Evolutionary conservation across 1,139 yeast species (phyloP).

Genomic region (Debaryomyces udenii): DNA sequence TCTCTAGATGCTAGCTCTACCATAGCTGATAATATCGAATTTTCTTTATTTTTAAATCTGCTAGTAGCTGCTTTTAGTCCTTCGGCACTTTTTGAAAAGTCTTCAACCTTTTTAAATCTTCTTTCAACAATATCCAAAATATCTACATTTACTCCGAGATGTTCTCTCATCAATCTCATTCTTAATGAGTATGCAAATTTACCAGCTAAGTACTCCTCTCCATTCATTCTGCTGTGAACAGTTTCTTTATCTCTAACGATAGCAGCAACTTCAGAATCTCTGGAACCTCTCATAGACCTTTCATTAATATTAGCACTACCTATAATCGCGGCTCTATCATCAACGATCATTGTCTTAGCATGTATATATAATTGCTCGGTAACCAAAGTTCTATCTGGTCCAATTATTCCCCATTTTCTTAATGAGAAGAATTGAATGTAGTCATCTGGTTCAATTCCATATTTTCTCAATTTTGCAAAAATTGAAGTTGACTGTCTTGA

Average conservation of each 20-base stretch:
- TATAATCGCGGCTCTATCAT: constrained; percentile 88
- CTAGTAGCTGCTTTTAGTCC: constrained; percentile 51
- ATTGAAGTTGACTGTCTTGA: constrained; percentile 91
- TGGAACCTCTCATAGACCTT: constrained; percentile 87
- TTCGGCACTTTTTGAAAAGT: constrained; percentile 48
- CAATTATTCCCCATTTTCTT: constrained; percentile 94
- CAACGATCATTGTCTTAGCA: constrained; percentile 91
- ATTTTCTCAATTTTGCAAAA: constrained; percentile 74
- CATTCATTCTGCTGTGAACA: constrained; percentile 77
- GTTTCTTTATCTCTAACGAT: constrained; percentile 81
- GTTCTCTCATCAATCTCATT: constrained; percentile 93
- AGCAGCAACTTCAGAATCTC: constrained; percentile 95
- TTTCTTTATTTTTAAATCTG: constrained; percentile 35
- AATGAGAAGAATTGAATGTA: constrained; percentile 90
- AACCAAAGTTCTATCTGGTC: constrained; percentile 70
- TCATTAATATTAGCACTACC: constrained; percentile 98
- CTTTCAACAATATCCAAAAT: constrained; percentile 82
- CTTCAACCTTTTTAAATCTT: constrained; percentile 62
- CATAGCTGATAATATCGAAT: constrained; percentile 58
- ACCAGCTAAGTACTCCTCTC: constrained; percentile 77
- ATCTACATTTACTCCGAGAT: constrained; percentile 91
- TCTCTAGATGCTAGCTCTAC: constrained; percentile 75
- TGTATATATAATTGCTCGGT: constrained; percentile 94
- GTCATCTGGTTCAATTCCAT: constrained; percentile 86
- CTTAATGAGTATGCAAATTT: constrained; percentile 89